Percentiles rank a stretch among this genome's conserved stretches.
These are phyloP conservation scores for Suillus fuscotomentosus DNA, from an alignment of 768 basidiomycete genomes.

Conservation along the genomic window DNA sequence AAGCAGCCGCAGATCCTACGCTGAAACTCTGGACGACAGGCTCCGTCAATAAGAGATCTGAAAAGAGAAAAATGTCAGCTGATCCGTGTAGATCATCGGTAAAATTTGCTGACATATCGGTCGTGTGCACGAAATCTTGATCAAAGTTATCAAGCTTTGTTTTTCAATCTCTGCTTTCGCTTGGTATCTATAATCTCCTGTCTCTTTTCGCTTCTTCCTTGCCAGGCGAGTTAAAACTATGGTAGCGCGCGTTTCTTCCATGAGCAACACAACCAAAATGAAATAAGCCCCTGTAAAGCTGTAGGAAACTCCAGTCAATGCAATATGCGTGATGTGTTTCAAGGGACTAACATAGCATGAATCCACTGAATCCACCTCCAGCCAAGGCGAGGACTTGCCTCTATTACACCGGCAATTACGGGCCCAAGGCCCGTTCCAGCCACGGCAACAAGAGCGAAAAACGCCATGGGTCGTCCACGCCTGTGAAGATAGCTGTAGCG, in stretches of 20 bases:
- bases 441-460: slow-evolving; percentile 60
- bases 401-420: slow-evolving; percentile 58
- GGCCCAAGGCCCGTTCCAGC: slow-evolving; percentile 62
- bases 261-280: slow-evolving; percentile 46
- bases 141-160: slow-evolving; percentile 48
- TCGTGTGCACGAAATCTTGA: slow-evolving; percentile 65
- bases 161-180: slow-evolving; percentile 65
- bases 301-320: slow-evolving; percentile 4
- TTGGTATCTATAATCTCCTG: slow-evolving; percentile 59
- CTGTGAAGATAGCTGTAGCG: not conserved
- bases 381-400: slow-evolving; percentile 49
- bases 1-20: slow-evolving; percentile 34
- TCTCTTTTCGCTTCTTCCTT: slow-evolving; percentile 56
- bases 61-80: not conserved
- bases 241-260: slow-evolving; percentile 69
- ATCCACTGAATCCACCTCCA: slow-evolving; percentile 87
- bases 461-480: slow-evolving; percentile 61
- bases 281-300: slow-evolving; percentile 53
- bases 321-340: not conserved
- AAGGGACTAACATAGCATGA: slow-evolving; percentile 48
- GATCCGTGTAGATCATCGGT: not conserved
- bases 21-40: slow-evolving; percentile 70
- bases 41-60: slow-evolving; percentile 36
- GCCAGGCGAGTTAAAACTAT: slow-evolving; percentile 68
- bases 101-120: slow-evolving; percentile 55